These are phyloP conservation scores for Gastrolobium villosum DNA, from an alignment of 306 rosid species.

Conservation along the genomic window DNA sequence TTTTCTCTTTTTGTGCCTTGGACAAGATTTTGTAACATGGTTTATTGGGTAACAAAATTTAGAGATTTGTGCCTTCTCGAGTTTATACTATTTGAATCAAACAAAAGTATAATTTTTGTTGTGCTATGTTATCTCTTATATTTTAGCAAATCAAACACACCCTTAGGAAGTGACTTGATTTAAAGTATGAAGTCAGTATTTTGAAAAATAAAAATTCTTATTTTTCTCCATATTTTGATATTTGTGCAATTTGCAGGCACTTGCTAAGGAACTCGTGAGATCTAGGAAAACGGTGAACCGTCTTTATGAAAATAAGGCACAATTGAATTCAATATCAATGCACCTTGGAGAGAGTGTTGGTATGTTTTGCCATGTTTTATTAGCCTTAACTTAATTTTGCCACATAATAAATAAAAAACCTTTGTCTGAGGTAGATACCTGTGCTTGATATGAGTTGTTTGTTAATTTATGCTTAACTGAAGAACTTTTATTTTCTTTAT, in stretches of 20 bases:
- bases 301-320: conserved; percentile 93
- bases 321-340: conserved; percentile 97
- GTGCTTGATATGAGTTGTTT: conserved; percentile 20
- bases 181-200: not conserved
- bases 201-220: not conserved
- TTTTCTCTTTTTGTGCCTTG: no score
- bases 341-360: conserved; percentile 99
- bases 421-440: conserved; percentile 20
- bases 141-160: no score
- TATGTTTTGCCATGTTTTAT: conserved; percentile 53
- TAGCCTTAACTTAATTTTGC: not conserved
- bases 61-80: no score
- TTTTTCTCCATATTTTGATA: conserved; percentile 12
- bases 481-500: conserved; percentile 24
- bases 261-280: conserved; percentile 89
- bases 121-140: no score
- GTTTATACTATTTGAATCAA: no score
- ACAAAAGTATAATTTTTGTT: no score
- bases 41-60: no score
- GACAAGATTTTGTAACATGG: no score
- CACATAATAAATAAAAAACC: not conserved
- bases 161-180: not conserved
- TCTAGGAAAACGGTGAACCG: conserved; percentile 93
- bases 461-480: conserved; percentile 20
- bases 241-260: conserved; percentile 72